A percentile compares a stretch with the other conserved stretches of the same genome.
Evolutionary conservation across 1,139 yeast genomes (phyloP).

Genomic region (Pichia sp.): DNA sequence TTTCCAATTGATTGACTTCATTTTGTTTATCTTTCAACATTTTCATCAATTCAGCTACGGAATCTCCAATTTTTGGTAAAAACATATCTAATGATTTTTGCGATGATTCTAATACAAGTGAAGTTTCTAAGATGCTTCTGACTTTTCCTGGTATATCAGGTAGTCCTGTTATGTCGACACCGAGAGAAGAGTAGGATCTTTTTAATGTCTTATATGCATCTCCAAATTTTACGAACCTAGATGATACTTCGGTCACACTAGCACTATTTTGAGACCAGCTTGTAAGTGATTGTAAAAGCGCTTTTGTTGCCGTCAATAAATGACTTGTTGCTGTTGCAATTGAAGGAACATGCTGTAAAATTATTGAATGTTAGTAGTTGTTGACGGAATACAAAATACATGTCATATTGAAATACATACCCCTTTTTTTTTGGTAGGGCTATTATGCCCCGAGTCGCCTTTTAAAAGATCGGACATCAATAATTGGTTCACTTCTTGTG

Average conservation of each 20-base stretch:
- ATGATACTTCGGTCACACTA: conserved; percentile 79
- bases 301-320: conserved; percentile 82
- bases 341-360: conserved; percentile 17
- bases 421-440: conserved; percentile 12
- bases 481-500: not conserved
- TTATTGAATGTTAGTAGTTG: no score
- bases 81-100: conserved; percentile 76
- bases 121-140: conserved; percentile 75
- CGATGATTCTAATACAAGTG: conserved; percentile 80
- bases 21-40: conserved; percentile 77
- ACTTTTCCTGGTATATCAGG: conserved; percentile 74
- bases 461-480: conserved; percentile 9
- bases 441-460: conserved; percentile 6
- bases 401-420: conserved; percentile 13
- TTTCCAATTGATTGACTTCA: conserved; percentile 20
- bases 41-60: conserved; percentile 74
- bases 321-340: conserved; percentile 29
- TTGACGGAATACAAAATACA: no score
- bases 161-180: conserved; percentile 62
- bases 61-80: conserved; percentile 79
- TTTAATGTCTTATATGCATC: conserved; percentile 89
- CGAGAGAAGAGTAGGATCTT: conserved; percentile 61
- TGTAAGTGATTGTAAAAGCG: conserved; percentile 73
- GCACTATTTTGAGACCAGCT: conserved; percentile 85
- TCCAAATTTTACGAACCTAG: conserved; percentile 86